These are phyloP conservation scores for Russula olivacea DNA, from an alignment of 768 basidiomycete genomes.

Conservation along the genomic window DNA sequence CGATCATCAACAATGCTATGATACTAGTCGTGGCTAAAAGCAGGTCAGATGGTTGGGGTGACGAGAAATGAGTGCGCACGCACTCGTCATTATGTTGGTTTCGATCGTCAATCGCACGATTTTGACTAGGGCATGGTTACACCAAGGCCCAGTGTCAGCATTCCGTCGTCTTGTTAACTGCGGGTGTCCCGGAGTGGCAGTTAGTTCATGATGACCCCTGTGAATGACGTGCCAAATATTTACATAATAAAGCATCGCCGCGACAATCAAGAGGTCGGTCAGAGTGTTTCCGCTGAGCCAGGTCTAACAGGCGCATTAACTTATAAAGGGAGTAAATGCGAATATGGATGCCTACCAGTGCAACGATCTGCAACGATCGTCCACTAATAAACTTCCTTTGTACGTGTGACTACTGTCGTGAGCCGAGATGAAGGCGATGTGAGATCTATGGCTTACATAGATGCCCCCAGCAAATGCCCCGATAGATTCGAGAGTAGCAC, in stretches of 20 bases:
- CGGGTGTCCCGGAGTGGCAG: neutral
- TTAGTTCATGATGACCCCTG: neutral
- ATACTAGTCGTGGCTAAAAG: neutral
- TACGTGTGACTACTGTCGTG: neutral
- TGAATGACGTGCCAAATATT: neutral
- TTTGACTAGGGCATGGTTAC: neutral
- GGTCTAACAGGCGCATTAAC: constrained; percentile 1
- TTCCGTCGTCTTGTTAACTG: neutral
- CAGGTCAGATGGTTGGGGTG: neutral
- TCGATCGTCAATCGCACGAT: constrained; percentile 14
- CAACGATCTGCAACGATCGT: neutral
- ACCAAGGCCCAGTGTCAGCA: neutral
- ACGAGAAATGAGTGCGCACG: neutral
- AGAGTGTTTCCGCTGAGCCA: constrained; percentile 5
- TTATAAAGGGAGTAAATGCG: too few relatives aligned
- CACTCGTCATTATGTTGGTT: constrained; percentile 9
- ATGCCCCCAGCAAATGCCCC: constrained; percentile 1
- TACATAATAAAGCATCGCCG: constrained; percentile 9
- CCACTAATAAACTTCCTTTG: neutral
- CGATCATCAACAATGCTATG: neutral
- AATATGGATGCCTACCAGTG: neutral
- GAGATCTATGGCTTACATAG: neutral
- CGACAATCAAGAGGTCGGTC: constrained; percentile 1
- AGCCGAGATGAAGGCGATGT: neutral
- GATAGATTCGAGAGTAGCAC: neutral